Evolutionary conservation across 257 asterid genomes (phyloP), one percentile per base, ranked within the genome.

Genomic region (Solanum virginianum): DNA sequence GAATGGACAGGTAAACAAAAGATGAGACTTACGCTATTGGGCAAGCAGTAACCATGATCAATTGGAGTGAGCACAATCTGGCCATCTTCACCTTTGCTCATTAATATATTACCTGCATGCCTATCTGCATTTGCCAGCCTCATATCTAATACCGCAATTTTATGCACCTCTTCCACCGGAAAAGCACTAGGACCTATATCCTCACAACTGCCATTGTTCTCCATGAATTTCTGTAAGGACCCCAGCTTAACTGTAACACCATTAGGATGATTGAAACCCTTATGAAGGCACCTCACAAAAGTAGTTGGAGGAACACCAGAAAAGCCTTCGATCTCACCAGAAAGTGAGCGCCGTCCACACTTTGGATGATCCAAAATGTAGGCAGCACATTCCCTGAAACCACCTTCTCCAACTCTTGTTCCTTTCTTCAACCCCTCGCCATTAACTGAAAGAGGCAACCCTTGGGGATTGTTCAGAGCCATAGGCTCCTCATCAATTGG

Each of bases 81-180:
- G 18, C 90, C 89, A 80, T 88, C 87, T 81, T 81, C 89, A 49
- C 86, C 86, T 59, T 87, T 90, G 85, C 85, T 88, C 56, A 85
- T 26, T 66, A 90, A 60, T 53, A 90, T 87, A 85, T 90, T 90
- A 63, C 90, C 92, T 11, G 89, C 87, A 88, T 88, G 92, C 87
- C 92, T 85, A 88, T 90, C 92, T 14, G 92, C 92, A 85, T 90
- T 90, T n/a, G 91, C 92, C 86, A 88, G 72, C 82, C 91, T 85
- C 83, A 88, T 84, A 89, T 89, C 92, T 82, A 90, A 81, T 24
- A 88, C 89, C 0, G 86, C 84, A 72, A 86, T 85, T 80, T 88
- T 90, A 81, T 90, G 92, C 41, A 84, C 88, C 82, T 86, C 86
- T 66, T 86, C 84, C 1, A 63, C 88, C 1, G 88, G 88, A 51